These are phyloP conservation scores for Phytophthora lateralis DNA, from an alignment of 352 stramenopile species.

Conservation along the genomic window DNA sequence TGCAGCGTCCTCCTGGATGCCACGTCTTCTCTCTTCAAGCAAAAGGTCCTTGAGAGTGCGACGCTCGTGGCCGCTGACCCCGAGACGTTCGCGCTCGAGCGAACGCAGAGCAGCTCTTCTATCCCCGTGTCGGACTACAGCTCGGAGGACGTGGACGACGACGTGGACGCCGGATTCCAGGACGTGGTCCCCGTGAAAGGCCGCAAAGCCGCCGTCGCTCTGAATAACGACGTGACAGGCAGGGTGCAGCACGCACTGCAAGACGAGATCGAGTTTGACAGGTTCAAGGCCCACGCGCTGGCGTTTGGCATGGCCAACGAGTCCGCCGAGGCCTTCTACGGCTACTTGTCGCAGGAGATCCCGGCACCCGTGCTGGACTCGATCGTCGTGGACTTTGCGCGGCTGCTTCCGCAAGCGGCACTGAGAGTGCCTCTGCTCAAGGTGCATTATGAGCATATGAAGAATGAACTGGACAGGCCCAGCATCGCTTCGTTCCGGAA, in stretches of 20 bases:
- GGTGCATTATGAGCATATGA: conserved; percentile 63
- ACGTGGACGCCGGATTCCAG: conserved; percentile 53
- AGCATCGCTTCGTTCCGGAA: conserved; percentile 49
- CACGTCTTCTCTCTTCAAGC: conserved; percentile 50
- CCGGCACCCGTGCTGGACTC: conserved; percentile 53
- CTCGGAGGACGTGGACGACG: conserved; percentile 66
- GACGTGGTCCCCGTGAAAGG: conserved; percentile 81
- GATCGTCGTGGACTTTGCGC: conserved; percentile 85
- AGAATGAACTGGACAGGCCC: conserved; percentile 31
- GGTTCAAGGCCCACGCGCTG: conserved; percentile 79
- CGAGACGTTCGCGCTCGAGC: conserved; percentile 46
- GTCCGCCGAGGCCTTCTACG: conserved; percentile 66
- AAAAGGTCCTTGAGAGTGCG: conserved; percentile 72
- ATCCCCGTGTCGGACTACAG: conserved; percentile 54
- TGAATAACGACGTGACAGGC: conserved; percentile 83
- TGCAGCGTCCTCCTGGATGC: conserved; percentile 46
- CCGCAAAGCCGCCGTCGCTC: conserved; percentile 68
- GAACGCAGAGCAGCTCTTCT: conserved; percentile 48
- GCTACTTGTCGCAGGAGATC: conserved; percentile 66
- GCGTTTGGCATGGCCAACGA: conserved; percentile 78
- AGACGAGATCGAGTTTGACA: conserved; percentile 66
- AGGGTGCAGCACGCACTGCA: conserved; percentile 59
- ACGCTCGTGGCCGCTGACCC: conserved; percentile 52
- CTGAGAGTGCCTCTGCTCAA: conserved; percentile 76
- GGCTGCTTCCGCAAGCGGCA: conserved; percentile 62